phyloP scores from a whole-genome alignment of 192 early-diverging fungal species.

The Coemansia sp. region DNA sequence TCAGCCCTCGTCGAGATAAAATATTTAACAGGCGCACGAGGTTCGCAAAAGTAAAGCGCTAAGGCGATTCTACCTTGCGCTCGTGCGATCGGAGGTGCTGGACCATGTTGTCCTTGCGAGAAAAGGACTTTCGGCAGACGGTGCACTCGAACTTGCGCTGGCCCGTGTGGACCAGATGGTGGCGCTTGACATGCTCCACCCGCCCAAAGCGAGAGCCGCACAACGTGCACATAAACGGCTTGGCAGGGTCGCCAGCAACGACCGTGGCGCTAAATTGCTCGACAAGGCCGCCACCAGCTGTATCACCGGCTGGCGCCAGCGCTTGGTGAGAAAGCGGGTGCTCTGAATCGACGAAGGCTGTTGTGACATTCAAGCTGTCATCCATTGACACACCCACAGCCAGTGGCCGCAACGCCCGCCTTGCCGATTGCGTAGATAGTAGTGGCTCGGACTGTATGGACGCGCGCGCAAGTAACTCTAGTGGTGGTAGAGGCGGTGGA shows the following conservation, averaged over 20 bases:
- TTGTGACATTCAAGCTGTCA: not conserved
- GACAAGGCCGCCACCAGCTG: not conserved
- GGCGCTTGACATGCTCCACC: constrained; percentile 52
- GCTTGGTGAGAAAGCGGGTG: not conserved
- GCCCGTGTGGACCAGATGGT: constrained; percentile 53
- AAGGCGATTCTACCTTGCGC: constrained; percentile 19
- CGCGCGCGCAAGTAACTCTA: constrained; percentile 41
- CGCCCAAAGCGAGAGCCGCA: constrained; percentile 61
- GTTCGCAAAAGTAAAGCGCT: not conserved
- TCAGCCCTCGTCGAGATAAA: no score
- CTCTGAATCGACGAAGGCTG: not conserved
- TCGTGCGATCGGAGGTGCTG: constrained; percentile 73
- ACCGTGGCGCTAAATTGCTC: constrained; percentile 5
- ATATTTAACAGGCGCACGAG: not conserved
- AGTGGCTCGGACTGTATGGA: constrained; percentile 6
- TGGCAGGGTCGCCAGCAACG: constrained; percentile 25
- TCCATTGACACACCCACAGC: not conserved
- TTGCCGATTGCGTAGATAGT: not conserved
- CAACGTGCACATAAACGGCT: constrained; percentile 46
- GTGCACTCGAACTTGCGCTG: constrained; percentile 71
- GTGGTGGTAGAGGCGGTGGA: constrained; percentile 3
- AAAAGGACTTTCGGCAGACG: constrained; percentile 61
- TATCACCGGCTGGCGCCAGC: not conserved
- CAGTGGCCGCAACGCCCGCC: not conserved
- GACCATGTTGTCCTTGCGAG: constrained; percentile 77